Conservation (phyloP, 306 rosid species). For the Vicia sativa region DNA sequence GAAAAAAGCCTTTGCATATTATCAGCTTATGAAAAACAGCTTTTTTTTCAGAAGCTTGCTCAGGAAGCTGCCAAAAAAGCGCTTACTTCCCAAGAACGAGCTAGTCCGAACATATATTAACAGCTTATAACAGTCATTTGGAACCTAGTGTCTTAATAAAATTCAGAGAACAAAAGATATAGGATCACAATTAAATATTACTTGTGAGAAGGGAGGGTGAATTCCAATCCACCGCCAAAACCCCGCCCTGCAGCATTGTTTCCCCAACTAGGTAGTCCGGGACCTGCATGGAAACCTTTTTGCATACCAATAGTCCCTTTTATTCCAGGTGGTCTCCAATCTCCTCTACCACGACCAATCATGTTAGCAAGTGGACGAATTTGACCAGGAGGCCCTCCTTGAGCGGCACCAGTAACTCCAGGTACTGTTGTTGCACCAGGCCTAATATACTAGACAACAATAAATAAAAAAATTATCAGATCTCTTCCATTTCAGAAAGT, state of each 20-base stretch:
- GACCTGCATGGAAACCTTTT: conserved; percentile 80
- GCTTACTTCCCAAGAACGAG: not conserved
- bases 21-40: not conserved
- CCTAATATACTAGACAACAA: conserved; percentile 79
- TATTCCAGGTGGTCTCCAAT: conserved; percentile 89
- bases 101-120: not conserved
- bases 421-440: conserved; percentile 89
- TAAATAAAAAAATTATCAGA: conserved; percentile 30
- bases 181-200: conserved; percentile 53
- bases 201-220: conserved; percentile 99
- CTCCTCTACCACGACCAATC: conserved; percentile 97
- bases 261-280: conserved; percentile 82
- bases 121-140: conserved; percentile 33
- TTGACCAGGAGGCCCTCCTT: conserved; percentile 81
- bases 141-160: conserved; percentile 22
- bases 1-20: conserved; percentile 6
- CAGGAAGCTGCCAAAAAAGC: not conserved
- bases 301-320: conserved; percentile 64
- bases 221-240: conserved; percentile 89
- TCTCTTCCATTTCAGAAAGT: conserved; percentile 16
- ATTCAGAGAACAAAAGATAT: conserved; percentile 8
- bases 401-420: conserved; percentile 66
- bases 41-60: conserved; percentile 1
- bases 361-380: conserved; percentile 77
- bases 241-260: conserved; percentile 79